phyloP scores from a whole-genome alignment of 108 stramenopile genomes.

The Fistulifera pelliculosa region DNA sequence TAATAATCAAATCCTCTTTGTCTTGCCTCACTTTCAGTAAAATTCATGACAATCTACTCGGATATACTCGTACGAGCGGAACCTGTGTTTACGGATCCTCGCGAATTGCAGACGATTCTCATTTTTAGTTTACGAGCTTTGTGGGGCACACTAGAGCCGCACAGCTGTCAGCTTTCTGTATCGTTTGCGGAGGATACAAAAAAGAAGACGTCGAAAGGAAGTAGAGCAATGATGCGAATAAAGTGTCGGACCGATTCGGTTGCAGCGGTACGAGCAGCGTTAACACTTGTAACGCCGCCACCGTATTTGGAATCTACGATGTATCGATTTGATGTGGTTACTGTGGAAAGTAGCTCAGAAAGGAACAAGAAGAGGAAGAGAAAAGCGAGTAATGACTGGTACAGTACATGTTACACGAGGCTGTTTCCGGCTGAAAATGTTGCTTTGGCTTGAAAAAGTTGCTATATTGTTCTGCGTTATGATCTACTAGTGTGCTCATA shows the following conservation, averaged over 20 bases:
- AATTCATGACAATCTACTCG: too few species aligned
- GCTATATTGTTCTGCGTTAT: too few species aligned
- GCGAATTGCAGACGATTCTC: conserved; percentile 31
- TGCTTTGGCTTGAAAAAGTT: too few species aligned
- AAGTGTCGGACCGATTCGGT: conserved; percentile 15
- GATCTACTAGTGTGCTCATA: too few species aligned
- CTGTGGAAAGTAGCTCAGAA: conserved; percentile 2
- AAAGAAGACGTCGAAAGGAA: too few species aligned
- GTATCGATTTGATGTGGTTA: conserved; percentile 29
- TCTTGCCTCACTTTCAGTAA: too few species aligned
- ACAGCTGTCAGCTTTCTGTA: conserved; percentile 10
- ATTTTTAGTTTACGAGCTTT: conserved; percentile 23
- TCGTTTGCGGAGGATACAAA: background rate
- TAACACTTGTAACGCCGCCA: conserved; percentile 29
- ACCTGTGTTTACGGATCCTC: conserved; percentile 17
- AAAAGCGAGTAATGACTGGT: too few species aligned
- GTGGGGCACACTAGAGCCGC: conserved; percentile 25
- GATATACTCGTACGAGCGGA: background rate
- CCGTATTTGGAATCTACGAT: conserved; percentile 19
- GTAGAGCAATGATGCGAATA: conserved; percentile 7
- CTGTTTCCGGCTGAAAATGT: too few species aligned
- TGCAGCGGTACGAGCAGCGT: conserved; percentile 20
- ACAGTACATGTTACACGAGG: too few species aligned
- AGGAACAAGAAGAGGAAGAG: too few species aligned
- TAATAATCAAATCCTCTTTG: too few species aligned